Percentiles rank a stretch among this genome's conserved stretches.
These are phyloP conservation scores for Calocera viscosa DNA, from an alignment of 768 basidiomycete genomes.

Conservation along the genomic window DNA sequence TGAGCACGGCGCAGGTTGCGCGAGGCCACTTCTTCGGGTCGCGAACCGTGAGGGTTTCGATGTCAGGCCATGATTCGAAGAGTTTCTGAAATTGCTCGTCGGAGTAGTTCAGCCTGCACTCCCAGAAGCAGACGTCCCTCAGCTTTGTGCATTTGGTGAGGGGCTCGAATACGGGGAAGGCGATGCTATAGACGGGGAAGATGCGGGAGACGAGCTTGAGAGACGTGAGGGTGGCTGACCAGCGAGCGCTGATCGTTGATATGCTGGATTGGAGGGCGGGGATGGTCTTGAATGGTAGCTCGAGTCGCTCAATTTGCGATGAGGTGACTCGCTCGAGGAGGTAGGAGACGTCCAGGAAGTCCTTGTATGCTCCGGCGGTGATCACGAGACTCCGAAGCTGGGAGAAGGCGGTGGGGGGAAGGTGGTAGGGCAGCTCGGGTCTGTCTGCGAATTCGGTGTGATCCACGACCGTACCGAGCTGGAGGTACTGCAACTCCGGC, in stretches of 20 bases:
- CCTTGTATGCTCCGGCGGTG: slow-evolving; percentile 1
- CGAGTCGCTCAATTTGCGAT: background rate
- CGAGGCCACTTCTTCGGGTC: slow-evolving; percentile 5
- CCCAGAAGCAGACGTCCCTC: background rate
- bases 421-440: background rate
- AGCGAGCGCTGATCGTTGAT: background rate
- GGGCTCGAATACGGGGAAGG: slow-evolving; percentile 5
- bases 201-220: slow-evolving; percentile 7
- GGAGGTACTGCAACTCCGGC: background rate
- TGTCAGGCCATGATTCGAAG: background rate
- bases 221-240: background rate
- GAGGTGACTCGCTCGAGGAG: background rate
- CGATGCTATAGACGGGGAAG: slow-evolving; percentile 3
- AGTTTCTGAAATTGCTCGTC: background rate
- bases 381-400: slow-evolving; percentile 1
- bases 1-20: slow-evolving; percentile 1
- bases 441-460: slow-evolving; percentile 2
- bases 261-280: background rate
- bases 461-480: background rate
- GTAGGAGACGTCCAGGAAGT: slow-evolving; percentile 6
- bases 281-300: slow-evolving; percentile 4
- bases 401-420: slow-evolving; percentile 1
- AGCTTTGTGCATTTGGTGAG: background rate
- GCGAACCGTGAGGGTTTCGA: background rate
- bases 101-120: slow-evolving; percentile 8